Evolutionary conservation across 192 early-diverging fungal species (phyloP).

Genomic region (Backusella sp.): DNA sequence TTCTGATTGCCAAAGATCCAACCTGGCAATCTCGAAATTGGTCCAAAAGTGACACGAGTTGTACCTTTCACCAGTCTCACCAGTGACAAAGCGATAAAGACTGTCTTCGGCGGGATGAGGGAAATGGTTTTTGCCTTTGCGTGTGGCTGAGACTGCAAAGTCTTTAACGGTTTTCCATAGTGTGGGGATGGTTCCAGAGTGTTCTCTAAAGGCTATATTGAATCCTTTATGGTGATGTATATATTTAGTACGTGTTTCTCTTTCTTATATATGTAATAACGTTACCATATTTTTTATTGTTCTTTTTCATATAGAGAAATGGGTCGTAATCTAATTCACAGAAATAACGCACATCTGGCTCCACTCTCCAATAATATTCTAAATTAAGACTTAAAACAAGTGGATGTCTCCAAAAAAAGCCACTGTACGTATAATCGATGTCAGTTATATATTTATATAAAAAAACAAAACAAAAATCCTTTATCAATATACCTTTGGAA

Average conservation of each 20-base stretch:
- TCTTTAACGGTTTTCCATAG: slow-evolving; percentile 63
- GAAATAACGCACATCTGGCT: slow-evolving; percentile 54
- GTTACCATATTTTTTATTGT: slow-evolving; percentile 43
- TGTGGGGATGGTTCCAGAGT: slow-evolving; percentile 62
- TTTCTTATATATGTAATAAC: not conserved
- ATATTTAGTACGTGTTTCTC: not conserved
- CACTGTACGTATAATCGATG: slow-evolving; percentile 10
- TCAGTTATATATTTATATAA: not conserved
- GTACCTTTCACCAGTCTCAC: slow-evolving; percentile 45
- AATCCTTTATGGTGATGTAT: slow-evolving; percentile 42
- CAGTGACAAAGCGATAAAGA: slow-evolving; percentile 50
- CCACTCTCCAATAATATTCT: slow-evolving; percentile 62
- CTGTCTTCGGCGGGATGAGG: slow-evolving; percentile 31
- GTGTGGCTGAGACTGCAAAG: slow-evolving; percentile 39
- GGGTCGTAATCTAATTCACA: slow-evolving; percentile 60
- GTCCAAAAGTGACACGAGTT: slow-evolving; percentile 77
- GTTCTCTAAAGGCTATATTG: slow-evolving; percentile 72
- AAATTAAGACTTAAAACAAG: slow-evolving; percentile 45
- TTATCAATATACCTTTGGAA: slow-evolving; percentile 36
- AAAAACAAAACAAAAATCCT: not conserved
- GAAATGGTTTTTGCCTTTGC: slow-evolving; percentile 34
- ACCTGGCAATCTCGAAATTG: slow-evolving; percentile 77
- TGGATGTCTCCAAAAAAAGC: slow-evolving; percentile 53
- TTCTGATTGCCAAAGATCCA: slow-evolving; percentile 53
- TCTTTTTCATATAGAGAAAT: slow-evolving; percentile 49